Evolutionary conservation across 371 early-diverging fungal species (phyloP).

Genomic region (Dichotomocladium elegans): DNA sequence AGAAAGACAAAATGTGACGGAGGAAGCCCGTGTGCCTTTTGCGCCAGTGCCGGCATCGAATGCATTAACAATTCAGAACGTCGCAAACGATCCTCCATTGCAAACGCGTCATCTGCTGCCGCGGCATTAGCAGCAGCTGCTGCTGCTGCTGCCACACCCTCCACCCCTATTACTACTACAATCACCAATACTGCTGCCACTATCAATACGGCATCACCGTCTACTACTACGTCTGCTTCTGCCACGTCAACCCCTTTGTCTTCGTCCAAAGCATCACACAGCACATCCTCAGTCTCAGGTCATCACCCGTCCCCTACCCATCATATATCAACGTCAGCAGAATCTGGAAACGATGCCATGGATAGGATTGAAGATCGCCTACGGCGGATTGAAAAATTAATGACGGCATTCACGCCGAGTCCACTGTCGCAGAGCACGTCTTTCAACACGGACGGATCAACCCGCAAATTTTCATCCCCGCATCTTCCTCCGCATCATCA

Average conservation of each 20-base stretch:
- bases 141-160: conserved; percentile 5
- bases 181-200: neutral
- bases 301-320: too few species aligned
- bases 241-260: neutral
- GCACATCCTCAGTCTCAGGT: too few species aligned
- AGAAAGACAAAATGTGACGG: conserved; percentile 54
- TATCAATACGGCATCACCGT: neutral
- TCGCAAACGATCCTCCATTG: conserved; percentile 14
- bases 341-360: too few species aligned
- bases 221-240: neutral
- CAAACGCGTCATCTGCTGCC: too few species aligned
- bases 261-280: neutral
- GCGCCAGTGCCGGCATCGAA: conserved; percentile 37
- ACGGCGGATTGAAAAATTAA: conserved; percentile 39
- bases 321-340: too few species aligned
- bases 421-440: conserved; percentile 2
- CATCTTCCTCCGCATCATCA: neutral
- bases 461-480: conserved; percentile 5
- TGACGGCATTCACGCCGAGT: conserved; percentile 45
- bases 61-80: conserved; percentile 48
- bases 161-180: neutral
- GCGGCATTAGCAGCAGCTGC: too few species aligned
- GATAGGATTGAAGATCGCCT: conserved; percentile 50
- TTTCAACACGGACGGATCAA: neutral
- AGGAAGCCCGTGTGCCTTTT: conserved; percentile 41